Conservation (phyloP, 257 asterid genomes). For the Petunia axillaris region DNA sequence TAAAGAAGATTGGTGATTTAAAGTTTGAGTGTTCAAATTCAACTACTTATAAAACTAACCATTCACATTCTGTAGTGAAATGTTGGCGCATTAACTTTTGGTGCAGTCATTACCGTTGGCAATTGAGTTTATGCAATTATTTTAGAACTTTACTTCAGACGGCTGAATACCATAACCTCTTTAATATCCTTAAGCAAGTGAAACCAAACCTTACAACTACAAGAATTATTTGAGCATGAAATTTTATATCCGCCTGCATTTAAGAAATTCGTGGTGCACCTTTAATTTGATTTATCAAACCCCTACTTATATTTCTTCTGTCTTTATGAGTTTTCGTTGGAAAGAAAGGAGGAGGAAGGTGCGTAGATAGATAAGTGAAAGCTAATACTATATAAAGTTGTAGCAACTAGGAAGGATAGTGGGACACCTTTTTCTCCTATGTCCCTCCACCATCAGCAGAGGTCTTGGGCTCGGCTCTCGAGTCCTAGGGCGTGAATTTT, state of each 20-base stretch:
- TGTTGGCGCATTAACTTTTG: not conserved
- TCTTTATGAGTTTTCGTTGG: not conserved
- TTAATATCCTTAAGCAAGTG: not conserved
- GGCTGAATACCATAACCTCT: not conserved
- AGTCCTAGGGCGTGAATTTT: too few species aligned
- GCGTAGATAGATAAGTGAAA: not conserved
- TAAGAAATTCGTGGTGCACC: conserved; percentile 1
- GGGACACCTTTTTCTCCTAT: too few species aligned
- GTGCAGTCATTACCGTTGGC: conserved; percentile 8
- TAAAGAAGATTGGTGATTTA: not conserved
- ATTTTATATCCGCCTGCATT: not conserved
- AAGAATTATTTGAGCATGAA: conserved; percentile 8
- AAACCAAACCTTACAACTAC: conserved; percentile 17
- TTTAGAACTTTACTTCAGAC: conserved; percentile 4
- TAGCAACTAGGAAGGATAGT: too few species aligned
- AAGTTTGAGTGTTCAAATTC: not conserved
- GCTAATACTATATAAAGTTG: too few species aligned
- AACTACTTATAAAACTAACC: conserved; percentile 12
- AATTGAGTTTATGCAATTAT: conserved; percentile 18
- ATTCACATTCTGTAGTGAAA: conserved; percentile 1
- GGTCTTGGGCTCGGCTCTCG: too few species aligned
- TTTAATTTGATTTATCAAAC: not conserved
- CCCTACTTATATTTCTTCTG: not conserved
- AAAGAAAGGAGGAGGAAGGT: not conserved
- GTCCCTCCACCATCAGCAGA: too few species aligned